Base-by-base conservation (phyloP, 225 moss, liverwort and hornwort genomes). In the Neckera pumila region DNA sequence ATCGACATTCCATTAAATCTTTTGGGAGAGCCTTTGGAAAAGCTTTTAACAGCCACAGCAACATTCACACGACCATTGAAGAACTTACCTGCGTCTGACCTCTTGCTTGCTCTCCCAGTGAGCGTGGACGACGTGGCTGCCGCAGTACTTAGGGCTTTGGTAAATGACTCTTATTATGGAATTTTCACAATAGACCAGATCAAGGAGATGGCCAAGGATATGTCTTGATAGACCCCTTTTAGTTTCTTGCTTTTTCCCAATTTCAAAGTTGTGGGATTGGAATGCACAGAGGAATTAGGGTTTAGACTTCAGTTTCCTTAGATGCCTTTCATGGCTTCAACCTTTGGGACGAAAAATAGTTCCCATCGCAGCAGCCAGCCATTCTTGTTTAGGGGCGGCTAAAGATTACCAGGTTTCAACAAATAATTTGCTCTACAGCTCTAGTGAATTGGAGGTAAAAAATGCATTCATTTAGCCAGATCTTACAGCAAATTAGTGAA, bases 91-190 rank as follows among this genome's bases (percentile, higher is more conserved):
- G 97, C 92, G 31, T 93, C 98, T 7, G 98, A 98, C 88, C 92
- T 98, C 70, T 64, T 97, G 76, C 89, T 98, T 33, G 92, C 95
- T 63, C 90, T 95, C 38, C 98, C 98, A 31, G 90, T 94, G n/a
- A 96, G 90, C 65, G 98, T 98, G 69, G 92, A 95, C 80, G 95
- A 94, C n/a, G 97, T 98, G 38, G 98, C 97, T 62, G 81, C 90
- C 43, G 98, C 98, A 65, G 95, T 93, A 5, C 51, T 97, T 7
- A 82, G 79, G 51, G 95, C 98, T 34, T 67, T 96, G 73, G 84
- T 88, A 22, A 82, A 95, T 78, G 96, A 96, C 84, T 87, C 88
- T 8, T 85, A 92, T 57, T 94, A 94, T 87, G 98, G 98, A 51
- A 90, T 93, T 75, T 93, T 94, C 74, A 90, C 90, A 38, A 95